Conservation (phyloP, 192 early-diverging fungal genomes). For the Piromyces sp. region DNA sequence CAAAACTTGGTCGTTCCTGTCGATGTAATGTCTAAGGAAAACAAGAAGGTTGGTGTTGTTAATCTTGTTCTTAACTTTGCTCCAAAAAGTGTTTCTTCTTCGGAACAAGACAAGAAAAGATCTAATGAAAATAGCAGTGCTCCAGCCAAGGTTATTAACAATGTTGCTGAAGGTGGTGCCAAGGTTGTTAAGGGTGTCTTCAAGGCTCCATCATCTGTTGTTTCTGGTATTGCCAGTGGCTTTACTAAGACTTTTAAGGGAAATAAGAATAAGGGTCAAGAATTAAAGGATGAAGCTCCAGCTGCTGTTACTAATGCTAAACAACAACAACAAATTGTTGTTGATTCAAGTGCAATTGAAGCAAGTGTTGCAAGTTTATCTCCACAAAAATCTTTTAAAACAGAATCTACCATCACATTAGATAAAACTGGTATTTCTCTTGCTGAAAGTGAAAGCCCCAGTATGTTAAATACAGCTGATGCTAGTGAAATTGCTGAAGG, state of each 20-base stretch:
- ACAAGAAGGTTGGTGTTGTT: background rate
- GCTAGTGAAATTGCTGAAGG: slow-evolving; percentile 22
- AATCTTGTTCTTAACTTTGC: background rate
- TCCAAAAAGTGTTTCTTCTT: background rate
- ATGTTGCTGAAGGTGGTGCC: background rate
- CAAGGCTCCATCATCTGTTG: background rate
- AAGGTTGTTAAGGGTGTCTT: background rate
- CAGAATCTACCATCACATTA: background rate
- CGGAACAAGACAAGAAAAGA: background rate
- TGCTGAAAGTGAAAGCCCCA: slow-evolving; percentile 5
- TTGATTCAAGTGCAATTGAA: background rate
- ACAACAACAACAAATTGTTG: background rate
- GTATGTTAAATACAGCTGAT: slow-evolving; percentile 20
- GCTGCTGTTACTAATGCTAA: background rate
- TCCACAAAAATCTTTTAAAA: background rate
- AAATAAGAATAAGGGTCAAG: background rate
- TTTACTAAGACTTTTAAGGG: background rate
- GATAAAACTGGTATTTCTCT: background rate
- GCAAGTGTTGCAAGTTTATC: background rate
- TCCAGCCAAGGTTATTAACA: background rate
- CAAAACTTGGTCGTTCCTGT: no score
- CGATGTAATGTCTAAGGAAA: no score
- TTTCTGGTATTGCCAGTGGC: background rate
- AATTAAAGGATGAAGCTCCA: background rate
- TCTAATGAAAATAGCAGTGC: background rate